phyloP scores from a whole-genome alignment of 495 filamentous ascomycete genomes.

The Penicillium malachiteum region DNA sequence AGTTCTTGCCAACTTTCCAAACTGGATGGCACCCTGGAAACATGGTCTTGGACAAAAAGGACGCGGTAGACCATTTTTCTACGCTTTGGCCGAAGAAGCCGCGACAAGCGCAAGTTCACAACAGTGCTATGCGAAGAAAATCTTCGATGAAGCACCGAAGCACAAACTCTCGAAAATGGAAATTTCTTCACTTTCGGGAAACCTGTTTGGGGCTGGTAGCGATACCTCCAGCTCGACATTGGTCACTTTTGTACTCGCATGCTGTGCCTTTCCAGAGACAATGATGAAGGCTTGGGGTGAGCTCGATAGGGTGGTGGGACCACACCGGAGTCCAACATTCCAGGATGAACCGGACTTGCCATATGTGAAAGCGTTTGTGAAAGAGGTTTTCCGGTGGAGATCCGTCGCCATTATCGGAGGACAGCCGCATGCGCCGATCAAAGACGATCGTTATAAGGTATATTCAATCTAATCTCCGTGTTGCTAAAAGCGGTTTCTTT shows the following conservation, averaged over 20 bases:
- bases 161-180: conserved; percentile 36
- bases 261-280: conserved; percentile 38
- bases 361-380: conserved; percentile 36
- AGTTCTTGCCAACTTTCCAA: conserved; percentile 44
- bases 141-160: conserved; percentile 38
- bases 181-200: conserved; percentile 31
- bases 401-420: conserved; percentile 32
- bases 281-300: conserved; percentile 47
- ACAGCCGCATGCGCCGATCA: conserved; percentile 52
- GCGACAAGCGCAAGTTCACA: conserved; percentile 19
- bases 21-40: conserved; percentile 36
- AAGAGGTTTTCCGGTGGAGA: conserved; percentile 40
- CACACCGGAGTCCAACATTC: conserved; percentile 19
- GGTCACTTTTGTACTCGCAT: conserved; percentile 40
- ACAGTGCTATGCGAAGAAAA: conserved; percentile 37
- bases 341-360: conserved; percentile 30
- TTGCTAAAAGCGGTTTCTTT: background rate
- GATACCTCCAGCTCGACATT: conserved; percentile 38
- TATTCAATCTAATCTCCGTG: background rate
- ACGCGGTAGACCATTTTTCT: conserved; percentile 37
- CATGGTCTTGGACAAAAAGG: conserved; percentile 36
- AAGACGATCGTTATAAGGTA: conserved; percentile 52
- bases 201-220: conserved; percentile 37
- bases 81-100: conserved; percentile 41
- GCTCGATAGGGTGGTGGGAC: conserved; percentile 22